Evolutionary conservation across 345 rosid genomes (phyloP).

Genomic region (Chamaenerion angustifolium): DNA sequence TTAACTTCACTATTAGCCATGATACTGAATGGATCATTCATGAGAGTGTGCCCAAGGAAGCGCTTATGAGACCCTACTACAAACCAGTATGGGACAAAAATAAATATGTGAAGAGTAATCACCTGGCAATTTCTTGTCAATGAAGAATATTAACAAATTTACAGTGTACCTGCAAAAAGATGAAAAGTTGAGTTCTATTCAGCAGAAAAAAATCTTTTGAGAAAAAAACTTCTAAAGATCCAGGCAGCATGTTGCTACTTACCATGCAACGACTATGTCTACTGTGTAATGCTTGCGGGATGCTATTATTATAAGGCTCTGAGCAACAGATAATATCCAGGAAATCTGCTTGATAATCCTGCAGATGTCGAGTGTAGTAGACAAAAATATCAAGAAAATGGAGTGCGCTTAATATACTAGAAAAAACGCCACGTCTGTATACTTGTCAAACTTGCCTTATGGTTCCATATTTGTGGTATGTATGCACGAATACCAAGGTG

Average conservation of each 20-base stretch:
- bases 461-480: constrained; percentile 60
- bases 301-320: constrained; percentile 76
- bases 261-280: constrained; percentile 83
- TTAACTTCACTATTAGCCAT: too few relatives aligned
- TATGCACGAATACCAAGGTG: constrained; percentile 54
- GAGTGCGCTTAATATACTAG: not conserved
- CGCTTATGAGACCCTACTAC: too few relatives aligned
- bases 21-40: too few relatives aligned
- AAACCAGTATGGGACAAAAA: not conserved
- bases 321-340: constrained; percentile 56
- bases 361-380: constrained; percentile 4
- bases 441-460: constrained; percentile 27
- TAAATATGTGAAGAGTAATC: constrained; percentile 1
- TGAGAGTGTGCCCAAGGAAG: too few relatives aligned
- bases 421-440: not conserved
- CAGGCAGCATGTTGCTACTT: constrained; percentile 5
- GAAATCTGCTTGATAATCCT: constrained; percentile 62
- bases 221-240: not conserved
- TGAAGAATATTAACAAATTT: constrained; percentile 45
- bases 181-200: not conserved
- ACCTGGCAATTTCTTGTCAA: constrained; percentile 73
- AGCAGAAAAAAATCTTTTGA: not conserved
- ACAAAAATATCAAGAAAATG: not conserved
- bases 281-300: constrained; percentile 82
- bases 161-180: constrained; percentile 63